Evolutionary conservation across 78 protist species (phyloP).

Genomic region (Pigoraptor vietnamica): DNA sequence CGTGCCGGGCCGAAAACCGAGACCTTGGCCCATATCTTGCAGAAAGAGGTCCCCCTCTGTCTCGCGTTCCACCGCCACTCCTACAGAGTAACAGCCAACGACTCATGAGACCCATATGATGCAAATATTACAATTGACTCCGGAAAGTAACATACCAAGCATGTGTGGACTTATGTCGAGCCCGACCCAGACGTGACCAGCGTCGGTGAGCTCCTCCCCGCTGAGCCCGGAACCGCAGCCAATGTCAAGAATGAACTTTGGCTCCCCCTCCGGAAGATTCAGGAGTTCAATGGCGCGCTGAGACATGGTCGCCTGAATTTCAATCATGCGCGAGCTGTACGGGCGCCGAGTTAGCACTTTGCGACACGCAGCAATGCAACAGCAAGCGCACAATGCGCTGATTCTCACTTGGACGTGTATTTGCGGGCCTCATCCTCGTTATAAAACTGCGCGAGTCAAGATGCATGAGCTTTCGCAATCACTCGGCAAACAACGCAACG

Average conservation of each 20-base stretch:
- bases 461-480: not conserved
- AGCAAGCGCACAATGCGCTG: not conserved
- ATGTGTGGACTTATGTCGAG: slow-evolving; percentile 73
- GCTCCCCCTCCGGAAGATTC: slow-evolving; percentile 42
- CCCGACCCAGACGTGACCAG: slow-evolving; percentile 90
- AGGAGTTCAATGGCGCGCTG: slow-evolving; percentile 90
- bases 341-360: not conserved
- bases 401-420: not conserved
- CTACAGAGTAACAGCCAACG: not conserved
- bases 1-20: slow-evolving; percentile 75
- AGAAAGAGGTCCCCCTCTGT: slow-evolving; percentile 63
- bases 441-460: slow-evolving; percentile 3
- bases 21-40: slow-evolving; percentile 87
- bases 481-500: not conserved
- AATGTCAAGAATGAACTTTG: slow-evolving; percentile 76
- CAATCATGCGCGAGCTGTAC: slow-evolving; percentile 73
- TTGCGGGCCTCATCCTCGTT: slow-evolving; percentile 27
- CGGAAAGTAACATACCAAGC: slow-evolving; percentile 51
- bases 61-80: slow-evolving; percentile 20
- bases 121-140: not conserved
- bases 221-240: slow-evolving; percentile 79
- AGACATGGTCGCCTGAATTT: slow-evolving; percentile 84
- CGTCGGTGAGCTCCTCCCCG: slow-evolving; percentile 59
- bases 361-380: not conserved
- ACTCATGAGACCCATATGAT: not conserved